Conservation (phyloP, 225 moss, liverwort and hornwort species). For the Physcomitrium patens region DNA sequence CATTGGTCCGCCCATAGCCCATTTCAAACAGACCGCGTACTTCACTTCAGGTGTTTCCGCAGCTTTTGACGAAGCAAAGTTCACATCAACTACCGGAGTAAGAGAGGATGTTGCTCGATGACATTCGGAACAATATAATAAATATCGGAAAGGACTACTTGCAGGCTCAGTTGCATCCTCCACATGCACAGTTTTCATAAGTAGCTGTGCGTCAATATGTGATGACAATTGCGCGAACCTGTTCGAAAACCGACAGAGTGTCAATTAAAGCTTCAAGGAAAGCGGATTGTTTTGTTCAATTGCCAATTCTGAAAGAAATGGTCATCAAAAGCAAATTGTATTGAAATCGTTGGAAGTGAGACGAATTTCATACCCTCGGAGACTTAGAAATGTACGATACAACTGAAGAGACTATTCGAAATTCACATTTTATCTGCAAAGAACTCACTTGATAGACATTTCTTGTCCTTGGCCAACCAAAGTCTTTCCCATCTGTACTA, state of each 20-base stretch:
- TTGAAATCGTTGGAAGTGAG: background rate
- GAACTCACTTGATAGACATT: slow-evolving; percentile 64
- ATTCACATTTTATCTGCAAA: background rate
- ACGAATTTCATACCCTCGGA: slow-evolving; percentile 3
- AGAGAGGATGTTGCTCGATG: slow-evolving; percentile 49
- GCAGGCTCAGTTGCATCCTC: slow-evolving; percentile 83
- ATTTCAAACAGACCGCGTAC: slow-evolving; percentile 48
- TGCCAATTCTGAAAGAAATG: background rate
- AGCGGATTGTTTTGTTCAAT: background rate
- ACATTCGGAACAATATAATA: slow-evolving; percentile 63
- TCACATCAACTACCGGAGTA: slow-evolving; percentile 38
- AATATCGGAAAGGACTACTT: slow-evolving; percentile 69
- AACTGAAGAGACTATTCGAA: slow-evolving; percentile 14
- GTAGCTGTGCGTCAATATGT: slow-evolving; percentile 55
- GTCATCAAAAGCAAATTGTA: slow-evolving; percentile 5
- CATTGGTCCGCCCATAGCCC: slow-evolving; percentile 41
- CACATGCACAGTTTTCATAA: slow-evolving; percentile 67
- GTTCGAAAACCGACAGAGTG: slow-evolving; percentile 29
- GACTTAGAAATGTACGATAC: background rate
- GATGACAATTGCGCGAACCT: slow-evolving; percentile 64
- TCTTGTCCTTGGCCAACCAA: slow-evolving; percentile 76
- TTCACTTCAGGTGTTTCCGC: slow-evolving; percentile 39
- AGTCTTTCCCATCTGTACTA: slow-evolving; percentile 49
- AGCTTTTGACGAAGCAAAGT: slow-evolving; percentile 29
- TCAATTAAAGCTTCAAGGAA: background rate